These are phyloP conservation scores for Penicillium sp. DNA, from an alignment of 2,329 filamentous ascomycete genomes.

Conservation along the genomic window DNA sequence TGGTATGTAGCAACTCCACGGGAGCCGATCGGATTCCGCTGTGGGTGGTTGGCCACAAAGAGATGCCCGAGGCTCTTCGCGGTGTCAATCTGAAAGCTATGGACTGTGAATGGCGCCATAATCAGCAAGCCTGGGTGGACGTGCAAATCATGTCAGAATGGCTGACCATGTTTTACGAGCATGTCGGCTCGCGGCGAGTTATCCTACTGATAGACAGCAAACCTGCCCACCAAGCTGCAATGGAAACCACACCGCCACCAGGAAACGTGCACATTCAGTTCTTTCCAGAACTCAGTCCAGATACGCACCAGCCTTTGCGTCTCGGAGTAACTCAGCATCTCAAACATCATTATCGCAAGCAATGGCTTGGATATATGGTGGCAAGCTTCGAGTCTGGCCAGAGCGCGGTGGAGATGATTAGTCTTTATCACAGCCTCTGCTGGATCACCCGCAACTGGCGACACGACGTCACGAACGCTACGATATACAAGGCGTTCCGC, in stretches of 20 bases:
- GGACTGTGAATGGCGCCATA: conserved; percentile 25
- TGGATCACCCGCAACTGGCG: conserved; percentile 13
- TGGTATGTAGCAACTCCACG: conserved; percentile 24
- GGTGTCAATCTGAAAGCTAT: conserved; percentile 26
- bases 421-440: conserved; percentile 7
- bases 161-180: conserved; percentile 11
- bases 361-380: conserved; percentile 1
- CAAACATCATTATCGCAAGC: conserved; percentile 13
- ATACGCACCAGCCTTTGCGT: conserved; percentile 13
- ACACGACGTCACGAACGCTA: conserved; percentile 3
- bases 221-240: conserved; percentile 14
- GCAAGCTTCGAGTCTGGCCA: not conserved
- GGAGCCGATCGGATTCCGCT: conserved; percentile 27
- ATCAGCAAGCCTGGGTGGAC: conserved; percentile 26
- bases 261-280: conserved; percentile 16
- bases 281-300: conserved; percentile 12
- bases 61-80: conserved; percentile 23
- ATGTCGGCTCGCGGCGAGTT: conserved; percentile 12
- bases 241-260: conserved; percentile 11
- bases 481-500: conserved; percentile 12
- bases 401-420: conserved; percentile 4
- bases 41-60: conserved; percentile 23
- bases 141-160: conserved; percentile 22
- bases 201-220: conserved; percentile 22
- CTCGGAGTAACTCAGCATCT: conserved; percentile 14